These are phyloP conservation scores for Rosa chinensis DNA, from an alignment of 306 rosid genomes.

Conservation along the genomic window DNA sequence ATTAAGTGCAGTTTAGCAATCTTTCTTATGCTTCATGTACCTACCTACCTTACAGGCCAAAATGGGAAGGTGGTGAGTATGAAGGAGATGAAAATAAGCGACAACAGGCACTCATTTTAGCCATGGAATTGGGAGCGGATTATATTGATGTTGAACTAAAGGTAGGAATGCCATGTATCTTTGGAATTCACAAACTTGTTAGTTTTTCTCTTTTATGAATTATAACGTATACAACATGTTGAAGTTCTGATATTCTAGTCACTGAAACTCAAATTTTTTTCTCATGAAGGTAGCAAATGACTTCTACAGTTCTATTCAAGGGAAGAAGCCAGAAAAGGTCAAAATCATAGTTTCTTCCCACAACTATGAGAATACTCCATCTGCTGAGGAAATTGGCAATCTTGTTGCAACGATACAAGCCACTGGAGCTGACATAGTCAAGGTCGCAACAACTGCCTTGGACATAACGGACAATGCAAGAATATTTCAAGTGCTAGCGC, in stretches of 20 bases:
- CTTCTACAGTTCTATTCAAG: conserved; percentile 38
- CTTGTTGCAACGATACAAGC: conserved; percentile 66
- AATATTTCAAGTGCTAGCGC: conserved; percentile 50
- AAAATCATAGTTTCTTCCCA: conserved; percentile 71
- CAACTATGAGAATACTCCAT: conserved; percentile 57
- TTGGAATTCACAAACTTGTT: not conserved
- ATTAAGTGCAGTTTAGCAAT: not conserved
- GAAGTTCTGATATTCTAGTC: not conserved
- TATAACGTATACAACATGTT: not conserved
- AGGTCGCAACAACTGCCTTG: conserved; percentile 63
- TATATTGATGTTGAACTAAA: conserved; percentile 59
- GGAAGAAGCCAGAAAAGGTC: conserved; percentile 50
- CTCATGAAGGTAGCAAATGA: conserved; percentile 54
- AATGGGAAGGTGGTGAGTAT: conserved; percentile 65
- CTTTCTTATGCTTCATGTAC: not conserved
- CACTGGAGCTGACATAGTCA: conserved; percentile 63
- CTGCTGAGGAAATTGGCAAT: conserved; percentile 50
- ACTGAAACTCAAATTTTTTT: not conserved
- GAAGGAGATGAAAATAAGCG: conserved; percentile 58
- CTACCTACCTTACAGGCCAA: conserved; percentile 44
- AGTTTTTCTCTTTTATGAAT: not conserved
- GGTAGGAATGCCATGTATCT: conserved; percentile 27
- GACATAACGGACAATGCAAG: conserved; percentile 66
- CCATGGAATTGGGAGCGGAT: conserved; percentile 56
- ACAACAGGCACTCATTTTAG: conserved; percentile 38